A percentile compares a stretch with the other conserved stretches of the same genome.
These are phyloP conservation scores for Ulvella scutata DNA, from an alignment of 139 green algal genomes.

Conservation along the genomic window DNA sequence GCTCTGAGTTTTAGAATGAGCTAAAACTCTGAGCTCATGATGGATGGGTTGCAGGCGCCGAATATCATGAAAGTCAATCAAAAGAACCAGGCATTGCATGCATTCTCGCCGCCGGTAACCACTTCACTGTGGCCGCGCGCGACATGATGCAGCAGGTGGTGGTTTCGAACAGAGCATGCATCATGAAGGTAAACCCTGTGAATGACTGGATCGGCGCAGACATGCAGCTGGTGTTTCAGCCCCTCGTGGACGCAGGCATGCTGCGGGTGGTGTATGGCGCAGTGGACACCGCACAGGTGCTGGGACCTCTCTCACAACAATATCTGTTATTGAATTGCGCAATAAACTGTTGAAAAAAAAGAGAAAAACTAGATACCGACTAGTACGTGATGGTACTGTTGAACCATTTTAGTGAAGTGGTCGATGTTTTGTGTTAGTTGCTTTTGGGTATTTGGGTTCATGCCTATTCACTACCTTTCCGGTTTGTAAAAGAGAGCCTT, in stretches of 20 bases:
- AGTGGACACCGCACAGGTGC: neutral
- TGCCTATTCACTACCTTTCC: no score
- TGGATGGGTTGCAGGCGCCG: neutral
- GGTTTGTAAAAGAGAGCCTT: no score
- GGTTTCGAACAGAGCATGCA: neutral
- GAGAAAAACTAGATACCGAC: no score
- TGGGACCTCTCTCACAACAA: no score
- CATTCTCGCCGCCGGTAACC: neutral
- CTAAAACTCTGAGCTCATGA: neutral
- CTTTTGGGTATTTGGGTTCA: no score
- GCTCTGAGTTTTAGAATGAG: neutral
- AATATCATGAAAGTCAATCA: neutral
- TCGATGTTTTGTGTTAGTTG: no score
- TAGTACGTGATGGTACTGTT: no score
- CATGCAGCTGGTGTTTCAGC: neutral
- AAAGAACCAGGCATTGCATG: neutral
- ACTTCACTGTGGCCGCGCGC: neutral
- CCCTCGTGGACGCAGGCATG: neutral
- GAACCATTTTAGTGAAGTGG: no score
- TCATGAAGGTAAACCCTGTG: neutral
- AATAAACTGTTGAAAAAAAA: no score
- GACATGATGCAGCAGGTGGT: conserved; percentile 1
- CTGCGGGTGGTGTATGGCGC: conserved; percentile 1
- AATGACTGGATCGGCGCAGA: neutral
- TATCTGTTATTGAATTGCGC: no score